phyloP scores from a whole-genome alignment of 176 grass and related monocot genomes.

The Thinopyrum elongatum region DNA sequence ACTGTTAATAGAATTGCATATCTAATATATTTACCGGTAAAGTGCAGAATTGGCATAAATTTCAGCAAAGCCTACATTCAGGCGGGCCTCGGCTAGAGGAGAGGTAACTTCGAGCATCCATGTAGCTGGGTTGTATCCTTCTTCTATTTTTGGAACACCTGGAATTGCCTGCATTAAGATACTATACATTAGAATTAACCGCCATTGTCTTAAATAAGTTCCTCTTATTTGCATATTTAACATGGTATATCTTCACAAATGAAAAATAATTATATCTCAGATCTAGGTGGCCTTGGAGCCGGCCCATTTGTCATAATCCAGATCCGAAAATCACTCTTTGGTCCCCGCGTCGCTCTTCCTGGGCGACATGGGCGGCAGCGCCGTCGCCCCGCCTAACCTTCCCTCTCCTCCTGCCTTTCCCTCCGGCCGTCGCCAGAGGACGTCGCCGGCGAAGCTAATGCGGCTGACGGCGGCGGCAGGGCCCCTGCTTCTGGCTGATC shows the following conservation, averaged over 20 bases:
- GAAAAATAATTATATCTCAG: not conserved
- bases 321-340: no score
- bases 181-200: not conserved
- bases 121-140: conserved; percentile 69
- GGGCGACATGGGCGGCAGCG: no score
- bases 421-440: no score
- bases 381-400: no score
- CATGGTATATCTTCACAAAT: not conserved
- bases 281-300: not conserved
- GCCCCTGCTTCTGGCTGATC: no score
- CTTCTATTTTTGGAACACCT: conserved; percentile 58
- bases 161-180: conserved; percentile 55
- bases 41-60: conserved; percentile 56
- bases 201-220: not conserved
- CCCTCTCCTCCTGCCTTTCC: no score
- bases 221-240: conserved; percentile 5
- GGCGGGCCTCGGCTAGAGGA: conserved; percentile 36
- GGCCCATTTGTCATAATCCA: no score
- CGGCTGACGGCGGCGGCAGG: no score
- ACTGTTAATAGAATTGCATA: not conserved
- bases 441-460: no score
- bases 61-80: conserved; percentile 63
- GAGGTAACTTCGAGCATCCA: conserved; percentile 79
- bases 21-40: conserved; percentile 46
- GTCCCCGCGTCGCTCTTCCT: no score